A percentile compares a stretch with the other conserved stretches of the same genome.
Conservation (phyloP, 257 asterid genomes). For the Hygrophila difformis region DNA sequence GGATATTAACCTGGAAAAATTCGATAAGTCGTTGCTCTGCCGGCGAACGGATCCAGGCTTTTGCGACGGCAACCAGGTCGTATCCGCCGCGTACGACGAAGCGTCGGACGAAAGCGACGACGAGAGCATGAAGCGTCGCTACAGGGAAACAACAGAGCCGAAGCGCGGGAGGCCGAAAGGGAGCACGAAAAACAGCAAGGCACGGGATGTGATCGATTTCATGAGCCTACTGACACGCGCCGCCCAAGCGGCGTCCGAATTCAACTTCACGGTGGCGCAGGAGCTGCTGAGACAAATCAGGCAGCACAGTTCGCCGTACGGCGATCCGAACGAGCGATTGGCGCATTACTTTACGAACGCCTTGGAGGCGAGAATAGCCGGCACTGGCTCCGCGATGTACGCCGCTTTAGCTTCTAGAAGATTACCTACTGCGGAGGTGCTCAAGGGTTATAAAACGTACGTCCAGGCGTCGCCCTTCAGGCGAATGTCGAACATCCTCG, state of each 20-base stretch:
- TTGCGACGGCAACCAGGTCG: slow-evolving; percentile 17
- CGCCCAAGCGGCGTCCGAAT: slow-evolving; percentile 38
- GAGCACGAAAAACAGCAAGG: slow-evolving; percentile 25
- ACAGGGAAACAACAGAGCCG: slow-evolving; percentile 22
- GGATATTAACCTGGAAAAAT: slow-evolving; percentile 12
- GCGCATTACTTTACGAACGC: slow-evolving; percentile 55
- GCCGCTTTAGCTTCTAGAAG: slow-evolving; percentile 21
- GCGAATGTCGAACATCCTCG: slow-evolving; percentile 50
- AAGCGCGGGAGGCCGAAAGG: slow-evolving; percentile 42
- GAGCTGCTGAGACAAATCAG: slow-evolving; percentile 30
- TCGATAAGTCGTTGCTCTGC: slow-evolving; percentile 55
- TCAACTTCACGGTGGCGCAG: slow-evolving; percentile 18
- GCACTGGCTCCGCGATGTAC: slow-evolving; percentile 38
- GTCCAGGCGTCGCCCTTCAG: slow-evolving; percentile 46
- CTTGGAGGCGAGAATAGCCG: slow-evolving; percentile 49
- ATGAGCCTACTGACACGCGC: slow-evolving; percentile 35
- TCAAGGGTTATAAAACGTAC: slow-evolving; percentile 36
- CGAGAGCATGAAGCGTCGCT: slow-evolving; percentile 12
- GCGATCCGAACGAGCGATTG: slow-evolving; percentile 44
- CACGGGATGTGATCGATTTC: slow-evolving; percentile 30
- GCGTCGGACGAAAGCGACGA: slow-evolving; percentile 19
- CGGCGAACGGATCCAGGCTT: slow-evolving; percentile 42
- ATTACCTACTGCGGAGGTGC: slow-evolving; percentile 28
- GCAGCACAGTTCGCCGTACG: slow-evolving; percentile 34
- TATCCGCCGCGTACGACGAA: slow-evolving; percentile 1